phyloP scores from a whole-genome alignment of 441 rosid species.

The Mallotus japonicus region DNA sequence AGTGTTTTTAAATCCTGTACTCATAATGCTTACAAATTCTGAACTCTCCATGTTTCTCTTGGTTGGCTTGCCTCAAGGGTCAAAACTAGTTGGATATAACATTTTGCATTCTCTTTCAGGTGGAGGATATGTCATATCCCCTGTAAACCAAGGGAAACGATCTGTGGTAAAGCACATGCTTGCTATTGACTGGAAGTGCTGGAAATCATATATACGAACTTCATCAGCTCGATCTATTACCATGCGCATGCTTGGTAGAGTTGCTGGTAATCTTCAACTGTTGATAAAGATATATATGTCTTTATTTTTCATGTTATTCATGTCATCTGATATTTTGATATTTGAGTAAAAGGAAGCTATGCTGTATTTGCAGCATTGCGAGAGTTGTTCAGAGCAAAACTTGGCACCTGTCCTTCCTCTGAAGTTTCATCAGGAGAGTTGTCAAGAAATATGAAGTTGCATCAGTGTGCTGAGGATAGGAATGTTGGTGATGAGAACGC shows the following conservation, averaged over 20 bases:
- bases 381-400: slow-evolving; percentile 73
- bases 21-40: neutral
- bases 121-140: slow-evolving; percentile 92
- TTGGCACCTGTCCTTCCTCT: slow-evolving; percentile 52
- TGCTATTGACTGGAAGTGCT: slow-evolving; percentile 94
- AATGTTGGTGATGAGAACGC: slow-evolving; percentile 37
- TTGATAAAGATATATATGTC: slow-evolving; percentile 16
- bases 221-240: slow-evolving; percentile 81
- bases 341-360: slow-evolving; percentile 8
- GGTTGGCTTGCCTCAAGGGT: neutral
- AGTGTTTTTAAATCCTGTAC: neutral
- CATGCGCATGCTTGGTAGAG: slow-evolving; percentile 83
- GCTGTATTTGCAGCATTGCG: slow-evolving; percentile 60
- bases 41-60: neutral
- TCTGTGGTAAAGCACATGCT: slow-evolving; percentile 96
- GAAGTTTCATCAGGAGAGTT: slow-evolving; percentile 76
- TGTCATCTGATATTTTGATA: neutral
- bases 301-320: neutral
- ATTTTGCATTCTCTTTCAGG: slow-evolving; percentile 48
- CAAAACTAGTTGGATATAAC: slow-evolving; percentile 15
- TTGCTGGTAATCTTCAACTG: slow-evolving; percentile 62
- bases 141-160: slow-evolving; percentile 62
- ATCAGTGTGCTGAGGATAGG: slow-evolving; percentile 39
- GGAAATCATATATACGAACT: slow-evolving; percentile 71
- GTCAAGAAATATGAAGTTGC: slow-evolving; percentile 42